A percentile compares a stretch with the other conserved stretches of the same genome.
Conservation (phyloP, 1,284 basidiomycete genomes). For the Ganoderma boninense region DNA sequence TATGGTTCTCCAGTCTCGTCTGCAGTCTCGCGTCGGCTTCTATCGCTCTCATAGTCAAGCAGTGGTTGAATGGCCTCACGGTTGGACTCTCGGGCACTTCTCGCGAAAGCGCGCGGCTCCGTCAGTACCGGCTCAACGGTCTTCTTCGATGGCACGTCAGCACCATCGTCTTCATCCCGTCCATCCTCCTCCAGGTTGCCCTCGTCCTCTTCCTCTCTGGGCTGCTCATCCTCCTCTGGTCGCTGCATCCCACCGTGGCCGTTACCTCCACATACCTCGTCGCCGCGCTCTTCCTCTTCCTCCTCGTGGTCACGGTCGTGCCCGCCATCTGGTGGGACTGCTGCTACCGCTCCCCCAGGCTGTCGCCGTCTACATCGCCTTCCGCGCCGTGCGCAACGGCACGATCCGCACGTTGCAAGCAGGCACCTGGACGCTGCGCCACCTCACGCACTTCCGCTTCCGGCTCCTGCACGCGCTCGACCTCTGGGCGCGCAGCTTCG, state of each 20-base stretch:
- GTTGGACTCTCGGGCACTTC: constrained; percentile 6
- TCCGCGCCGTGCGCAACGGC: background rate
- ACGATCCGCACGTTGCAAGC: background rate
- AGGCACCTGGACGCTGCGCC: constrained; percentile 13
- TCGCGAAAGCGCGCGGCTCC: constrained; percentile 18
- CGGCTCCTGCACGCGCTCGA: constrained; percentile 15
- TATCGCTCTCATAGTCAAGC: constrained; percentile 26
- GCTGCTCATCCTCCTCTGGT: constrained; percentile 24
- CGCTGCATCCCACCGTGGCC: constrained; percentile 20
- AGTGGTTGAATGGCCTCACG: constrained; percentile 26
- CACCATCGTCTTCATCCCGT: constrained; percentile 20
- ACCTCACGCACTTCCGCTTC: constrained; percentile 14
- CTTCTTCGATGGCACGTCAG: constrained; percentile 22
- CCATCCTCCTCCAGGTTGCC: constrained; percentile 28
- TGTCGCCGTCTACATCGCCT: constrained; percentile 22
- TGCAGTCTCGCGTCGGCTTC: constrained; percentile 24
- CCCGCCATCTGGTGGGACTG: constrained; percentile 29
- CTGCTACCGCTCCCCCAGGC: constrained; percentile 32
- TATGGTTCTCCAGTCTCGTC: constrained; percentile 31
- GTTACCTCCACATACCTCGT: constrained; percentile 15
- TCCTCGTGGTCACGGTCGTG: constrained; percentile 21
- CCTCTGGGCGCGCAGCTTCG: constrained; percentile 12
- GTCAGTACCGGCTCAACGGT: constrained; percentile 21
- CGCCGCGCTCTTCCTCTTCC: constrained; percentile 17
- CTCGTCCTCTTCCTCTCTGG: constrained; percentile 27